Evolutionary conservation across 1,284 basidiomycete genomes (phyloP).

Genomic region (Malassezia brasiliensis): DNA sequence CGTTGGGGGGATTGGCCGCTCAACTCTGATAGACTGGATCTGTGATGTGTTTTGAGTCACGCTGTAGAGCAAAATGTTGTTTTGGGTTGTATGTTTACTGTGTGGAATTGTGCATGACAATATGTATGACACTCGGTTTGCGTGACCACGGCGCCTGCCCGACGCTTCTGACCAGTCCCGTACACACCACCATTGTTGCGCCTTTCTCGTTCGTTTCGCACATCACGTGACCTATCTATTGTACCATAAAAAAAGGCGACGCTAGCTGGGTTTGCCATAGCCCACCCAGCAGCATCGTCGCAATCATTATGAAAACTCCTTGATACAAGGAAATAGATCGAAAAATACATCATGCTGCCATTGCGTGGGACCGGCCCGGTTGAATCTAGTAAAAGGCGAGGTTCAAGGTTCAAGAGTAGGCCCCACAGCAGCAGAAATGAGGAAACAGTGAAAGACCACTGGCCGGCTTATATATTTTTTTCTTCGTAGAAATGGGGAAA

Average conservation of each 20-base stretch:
- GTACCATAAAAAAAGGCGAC: constrained; percentile 3
- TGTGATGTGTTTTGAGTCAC: neutral
- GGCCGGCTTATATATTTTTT: too few relatives aligned
- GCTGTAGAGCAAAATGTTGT: too few relatives aligned
- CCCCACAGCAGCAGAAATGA: constrained; percentile 18
- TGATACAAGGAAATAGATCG: neutral
- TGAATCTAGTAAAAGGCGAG: constrained; percentile 25
- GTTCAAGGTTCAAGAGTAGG: constrained; percentile 18
- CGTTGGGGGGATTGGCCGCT: constrained; percentile 42
- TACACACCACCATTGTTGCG: too few relatives aligned
- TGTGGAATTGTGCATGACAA: too few relatives aligned
- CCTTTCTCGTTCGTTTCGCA: too few relatives aligned
- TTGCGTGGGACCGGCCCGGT: constrained; percentile 19
- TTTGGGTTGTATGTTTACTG: too few relatives aligned
- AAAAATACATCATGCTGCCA: constrained; percentile 19
- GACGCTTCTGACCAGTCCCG: too few relatives aligned
- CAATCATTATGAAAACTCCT: neutral
- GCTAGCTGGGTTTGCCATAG: constrained; percentile 1
- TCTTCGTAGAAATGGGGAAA: neutral
- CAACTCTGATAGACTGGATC: constrained; percentile 35
- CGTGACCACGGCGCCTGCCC: too few relatives aligned
- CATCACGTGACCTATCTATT: constrained; percentile 8
- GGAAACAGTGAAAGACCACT: neutral
- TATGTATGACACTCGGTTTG: too few relatives aligned
- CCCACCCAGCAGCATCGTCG: constrained; percentile 2